Evolutionary conservation across 1,284 basidiomycete species (phyloP), one percentile per base, ranked within the genome.

Genomic region (Rhodotorula sp.): DNA sequence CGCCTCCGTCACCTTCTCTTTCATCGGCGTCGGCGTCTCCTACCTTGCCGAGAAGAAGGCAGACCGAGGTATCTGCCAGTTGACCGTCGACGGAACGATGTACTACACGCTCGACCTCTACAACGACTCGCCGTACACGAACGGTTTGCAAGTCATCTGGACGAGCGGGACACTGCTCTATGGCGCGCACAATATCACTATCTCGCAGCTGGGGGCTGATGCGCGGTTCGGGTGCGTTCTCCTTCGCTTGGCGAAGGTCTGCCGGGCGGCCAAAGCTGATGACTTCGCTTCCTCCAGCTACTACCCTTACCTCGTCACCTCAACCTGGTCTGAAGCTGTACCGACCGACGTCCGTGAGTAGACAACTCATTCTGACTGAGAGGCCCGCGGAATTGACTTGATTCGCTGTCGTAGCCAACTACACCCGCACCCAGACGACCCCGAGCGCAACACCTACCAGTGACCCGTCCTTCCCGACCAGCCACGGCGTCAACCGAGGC

Each of bases 241-340:
- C 15, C 0, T 31, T 5, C 40, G 1, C 53, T 22, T 40, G 30
- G 2, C 9, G 24, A 26, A 26, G 10, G 3, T 6, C 4, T 9
- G 10, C 24, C 2, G 2, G 2, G 44, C 4, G 15, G 18, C 20
- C 6, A 5, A 11, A 22, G 37, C n/a, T 15, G 26, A n/a, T 11
- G 30, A 30, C 30, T 22, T 11, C 5, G 18, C 16, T 5, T 34
- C 2, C 53, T 22, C 4, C 62, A 72, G 72, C 1, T 74, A 62
- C 62, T 74, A 72, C 31, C 73, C 73, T 0, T 74, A 74, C 47
- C 64, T 74, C 58, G 62, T 68, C 53, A 68, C 68, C 16, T 69
- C 70, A 6, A 70, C 66, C 13, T 74, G 73, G 73, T 65, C 67
- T 24, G 62, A 72, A 30, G 48, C 60, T 4, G 62, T 68, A 8